Base-by-base conservation (phyloP, 352 stramenopile species). In the Globisporangium nodosum region DNA sequence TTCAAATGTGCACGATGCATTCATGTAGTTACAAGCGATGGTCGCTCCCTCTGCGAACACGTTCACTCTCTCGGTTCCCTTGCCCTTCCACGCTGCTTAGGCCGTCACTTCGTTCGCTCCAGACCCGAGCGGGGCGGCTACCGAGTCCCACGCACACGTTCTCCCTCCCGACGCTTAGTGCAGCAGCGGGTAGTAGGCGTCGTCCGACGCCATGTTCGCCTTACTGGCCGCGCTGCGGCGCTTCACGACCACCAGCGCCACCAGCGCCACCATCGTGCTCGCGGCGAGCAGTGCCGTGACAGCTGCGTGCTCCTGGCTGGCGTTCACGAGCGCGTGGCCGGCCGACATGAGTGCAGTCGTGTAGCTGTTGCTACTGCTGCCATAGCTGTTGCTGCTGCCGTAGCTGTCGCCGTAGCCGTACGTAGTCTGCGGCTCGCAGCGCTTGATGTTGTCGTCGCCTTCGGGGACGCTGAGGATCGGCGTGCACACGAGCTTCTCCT, bases 131-230 rank as follows among this genome's bases (percentile, higher is more conserved):
- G 43, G 3, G 8, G 18, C 18, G 43, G 43, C 43, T 48, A 18
- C 43, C 7, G 43, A 20, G n/a, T 11, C 18, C 3, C 43, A 16
- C n/a, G 30, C n/a, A 24, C 45, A 27, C 15, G 5, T 18, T 31
- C 5, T 24, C 12, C 2, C 6, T 5, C 7, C 18, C 3, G 20
- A 6, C 24, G 45, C 53, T 31, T 78, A 88, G 60, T 78, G 63
- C 49, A 88, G 64, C 47, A 88, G 66, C 30, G 78, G 76, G 45
- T 87, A 85, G 60, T 87, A 85, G 24, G 75, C 78, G 45, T 87
- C 76, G 12, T 85, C 73, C 7, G 63, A 31, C n/a, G 63, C 46
- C 42, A 43, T 54, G n/a, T 60, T 56, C 15, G 62, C 48, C 2
- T 66, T 58, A 15, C 48, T 64, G 16, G 61, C 49, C 6, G 52